Base-by-base conservation (phyloP, 1,284 basidiomycete genomes). In the Leccinum solheimii region DNA sequence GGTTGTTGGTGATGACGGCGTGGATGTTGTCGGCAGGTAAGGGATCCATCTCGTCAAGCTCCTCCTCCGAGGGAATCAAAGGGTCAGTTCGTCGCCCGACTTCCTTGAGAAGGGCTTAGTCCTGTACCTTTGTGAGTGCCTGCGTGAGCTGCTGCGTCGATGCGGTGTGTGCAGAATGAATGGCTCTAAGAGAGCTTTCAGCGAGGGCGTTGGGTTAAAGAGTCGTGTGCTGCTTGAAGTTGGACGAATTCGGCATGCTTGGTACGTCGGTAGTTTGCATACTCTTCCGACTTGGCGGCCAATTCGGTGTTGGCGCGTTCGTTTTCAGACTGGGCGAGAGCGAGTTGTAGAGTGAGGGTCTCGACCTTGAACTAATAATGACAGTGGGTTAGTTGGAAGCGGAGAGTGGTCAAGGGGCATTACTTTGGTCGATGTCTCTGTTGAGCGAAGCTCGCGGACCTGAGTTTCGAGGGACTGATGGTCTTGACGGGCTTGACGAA, bases 1-100 rank as follows among this genome's bases (percentile, higher is more conserved):
- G 86, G 68, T 95, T 85, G 71, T 92, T 92, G 23, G 93, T 91
- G 75, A 98, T 97, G 65, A 98, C 86, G 0, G 81, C 80, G 65
- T 95, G 88, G 30, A 89, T 87, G 64, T 85, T 83, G 57, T 85
- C 81, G 1, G 82, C 83, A 5, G 83, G 82, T 55, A 45, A 66
- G 34, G 59, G 65, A n/a, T 32, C 70, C 75, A 67, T 80, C 74
- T 19, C 75, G 54, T 90, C 88, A 30, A 94, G 80, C 32, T 91
- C 84, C 32, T 88, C 86, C 60, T 91, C 86, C 0, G 86, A 82
- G 13, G 89, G 87, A 30, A 97, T 84, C 0, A 86, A 84, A 1
- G 95, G 90, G 73, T 98, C 92, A 58, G 95, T 88, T 13, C 85
- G 83, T 23, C 95, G 82, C 8, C 88, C 88, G 43, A 97, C 80